Conservation (phyloP, 208 protist genomes). For the Acanthamoeba sp. region DNA sequence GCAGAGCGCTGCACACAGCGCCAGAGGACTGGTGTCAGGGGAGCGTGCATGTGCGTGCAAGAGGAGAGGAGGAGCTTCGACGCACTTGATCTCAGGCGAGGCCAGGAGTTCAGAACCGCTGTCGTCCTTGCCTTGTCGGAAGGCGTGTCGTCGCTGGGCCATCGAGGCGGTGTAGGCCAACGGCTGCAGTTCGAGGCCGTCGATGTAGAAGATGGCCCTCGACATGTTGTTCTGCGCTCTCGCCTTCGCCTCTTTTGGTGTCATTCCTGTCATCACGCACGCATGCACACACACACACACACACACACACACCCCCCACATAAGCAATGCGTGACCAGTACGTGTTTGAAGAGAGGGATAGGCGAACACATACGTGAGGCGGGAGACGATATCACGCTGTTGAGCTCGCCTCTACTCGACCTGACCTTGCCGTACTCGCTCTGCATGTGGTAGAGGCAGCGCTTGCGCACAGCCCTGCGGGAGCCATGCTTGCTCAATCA, state of each 20-base stretch:
- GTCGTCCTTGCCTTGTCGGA: slow-evolving; percentile 3
- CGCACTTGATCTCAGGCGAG: slow-evolving; percentile 12
- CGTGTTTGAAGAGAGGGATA: neutral
- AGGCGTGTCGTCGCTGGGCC: neutral
- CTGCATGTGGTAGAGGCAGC: slow-evolving; percentile 57
- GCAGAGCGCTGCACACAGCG: neutral
- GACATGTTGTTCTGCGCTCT: slow-evolving; percentile 30
- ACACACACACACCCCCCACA: neutral
- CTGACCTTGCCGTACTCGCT: slow-evolving; percentile 18
- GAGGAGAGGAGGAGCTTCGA: no score
- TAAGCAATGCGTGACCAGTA: neutral
- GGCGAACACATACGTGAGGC: neutral
- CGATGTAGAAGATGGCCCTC: slow-evolving; percentile 24
- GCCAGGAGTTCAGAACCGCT: slow-evolving; percentile 18
- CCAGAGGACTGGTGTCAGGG: neutral
- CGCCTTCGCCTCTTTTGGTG: slow-evolving; percentile 39
- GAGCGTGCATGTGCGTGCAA: neutral
- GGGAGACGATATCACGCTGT: slow-evolving; percentile 40
- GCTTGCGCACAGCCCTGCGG: neutral
- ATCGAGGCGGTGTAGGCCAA: neutral
- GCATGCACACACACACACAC: neutral
- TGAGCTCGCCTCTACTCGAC: slow-evolving; percentile 48
- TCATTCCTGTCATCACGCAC: neutral
- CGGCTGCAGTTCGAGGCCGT: slow-evolving; percentile 14
- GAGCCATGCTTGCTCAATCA: no score